Conservation (phyloP, 768 basidiomycete species). For the Lactarius trivialis region DNA sequence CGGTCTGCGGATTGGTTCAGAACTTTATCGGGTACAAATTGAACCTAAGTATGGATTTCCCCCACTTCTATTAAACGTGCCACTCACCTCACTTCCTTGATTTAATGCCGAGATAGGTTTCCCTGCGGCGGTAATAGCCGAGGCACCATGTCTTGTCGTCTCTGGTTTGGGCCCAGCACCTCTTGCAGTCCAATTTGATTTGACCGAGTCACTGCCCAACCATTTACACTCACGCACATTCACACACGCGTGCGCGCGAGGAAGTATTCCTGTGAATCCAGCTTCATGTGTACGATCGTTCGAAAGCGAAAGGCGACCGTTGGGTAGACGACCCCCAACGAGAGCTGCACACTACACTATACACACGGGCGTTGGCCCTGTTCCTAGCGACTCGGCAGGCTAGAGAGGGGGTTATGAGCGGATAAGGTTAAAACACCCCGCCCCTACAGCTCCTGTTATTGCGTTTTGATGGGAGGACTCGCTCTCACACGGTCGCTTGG, state of each 20-base stretch:
- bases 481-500: background rate
- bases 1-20: background rate
- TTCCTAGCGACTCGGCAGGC: background rate
- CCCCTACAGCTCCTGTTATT: background rate
- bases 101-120: conserved; percentile 2
- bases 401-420: background rate
- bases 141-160: background rate
- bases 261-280: background rate
- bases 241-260: background rate
- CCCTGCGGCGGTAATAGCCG: background rate
- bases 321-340: background rate
- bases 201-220: background rate
- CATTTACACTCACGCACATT: background rate
- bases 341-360: background rate
- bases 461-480: background rate
- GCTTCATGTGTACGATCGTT: conserved; percentile 12
- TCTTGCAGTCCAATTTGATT: conserved; percentile 5
- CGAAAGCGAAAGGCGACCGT: conserved; percentile 3
- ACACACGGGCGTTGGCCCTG: background rate
- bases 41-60: conserved; percentile 8
- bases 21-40: conserved; percentile 16
- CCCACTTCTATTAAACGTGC: conserved; percentile 9
- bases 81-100: conserved; percentile 14
- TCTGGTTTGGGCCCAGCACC: background rate
- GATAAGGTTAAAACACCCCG: conserved; percentile 6